Conservation (phyloP, 768 basidiomycete species). For the Hypsizygus marmoreus region DNA sequence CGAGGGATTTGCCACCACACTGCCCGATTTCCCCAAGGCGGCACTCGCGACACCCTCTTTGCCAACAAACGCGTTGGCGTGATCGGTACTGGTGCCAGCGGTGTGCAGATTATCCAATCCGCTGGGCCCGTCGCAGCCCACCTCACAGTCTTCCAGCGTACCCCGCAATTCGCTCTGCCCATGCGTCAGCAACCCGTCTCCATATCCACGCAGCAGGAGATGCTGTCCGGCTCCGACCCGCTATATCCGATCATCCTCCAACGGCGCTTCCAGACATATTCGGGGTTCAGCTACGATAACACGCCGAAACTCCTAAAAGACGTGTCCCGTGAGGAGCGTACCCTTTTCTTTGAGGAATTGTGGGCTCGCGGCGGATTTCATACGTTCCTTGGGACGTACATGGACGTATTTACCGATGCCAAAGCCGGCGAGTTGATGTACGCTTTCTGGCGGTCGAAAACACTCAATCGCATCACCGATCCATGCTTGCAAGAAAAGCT, state of each 20-base stretch:
- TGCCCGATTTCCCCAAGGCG: slow-evolving; percentile 13
- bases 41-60: slow-evolving; percentile 5
- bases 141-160: slow-evolving; percentile 19
- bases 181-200: slow-evolving; percentile 7
- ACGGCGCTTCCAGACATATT: background rate
- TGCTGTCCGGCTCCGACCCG: background rate
- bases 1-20: slow-evolving; percentile 17
- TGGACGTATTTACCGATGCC: slow-evolving; percentile 6
- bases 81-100: slow-evolving; percentile 20
- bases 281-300: slow-evolving; percentile 2
- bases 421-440: slow-evolving; percentile 5
- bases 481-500: slow-evolving; percentile 9
- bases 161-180: slow-evolving; percentile 10
- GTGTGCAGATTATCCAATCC: slow-evolving; percentile 19
- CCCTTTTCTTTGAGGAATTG: slow-evolving; percentile 11
- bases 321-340: slow-evolving; percentile 14
- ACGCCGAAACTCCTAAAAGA: background rate
- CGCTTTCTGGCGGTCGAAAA: slow-evolving; percentile 16
- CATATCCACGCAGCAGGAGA: background rate
- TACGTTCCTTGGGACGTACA: slow-evolving; percentile 6
- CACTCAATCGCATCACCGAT: slow-evolving; percentile 10
- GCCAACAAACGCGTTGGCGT: slow-evolving; percentile 19
- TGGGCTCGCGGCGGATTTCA: slow-evolving; percentile 16
- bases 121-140: slow-evolving; percentile 5
- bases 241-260: background rate